Conservation (phyloP, 768 basidiomycete species). For the Hericium erinaceus region DNA sequence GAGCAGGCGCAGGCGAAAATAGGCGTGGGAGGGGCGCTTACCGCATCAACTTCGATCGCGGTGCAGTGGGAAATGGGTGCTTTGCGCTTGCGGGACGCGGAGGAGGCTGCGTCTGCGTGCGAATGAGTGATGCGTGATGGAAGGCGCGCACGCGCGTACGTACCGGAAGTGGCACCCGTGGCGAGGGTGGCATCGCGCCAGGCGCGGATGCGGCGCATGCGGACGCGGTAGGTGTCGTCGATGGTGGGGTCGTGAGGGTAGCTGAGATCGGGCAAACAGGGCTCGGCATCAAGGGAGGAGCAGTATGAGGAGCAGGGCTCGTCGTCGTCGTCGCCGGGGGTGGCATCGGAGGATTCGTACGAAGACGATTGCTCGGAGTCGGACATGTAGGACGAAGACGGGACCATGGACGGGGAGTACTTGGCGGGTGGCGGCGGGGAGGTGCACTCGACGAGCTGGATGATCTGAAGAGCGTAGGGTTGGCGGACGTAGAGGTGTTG, state of each 20-base stretch:
- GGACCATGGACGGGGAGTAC: slow-evolving; percentile 21
- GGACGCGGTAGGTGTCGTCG: slow-evolving; percentile 42
- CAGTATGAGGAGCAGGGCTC: slow-evolving; percentile 57
- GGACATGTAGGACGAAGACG: slow-evolving; percentile 25
- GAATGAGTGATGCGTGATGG: background rate
- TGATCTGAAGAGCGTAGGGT: slow-evolving; percentile 10
- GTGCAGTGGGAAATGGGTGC: background rate
- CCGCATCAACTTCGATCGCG: slow-evolving; percentile 2
- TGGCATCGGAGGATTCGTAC: slow-evolving; percentile 24
- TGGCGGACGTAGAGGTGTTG: slow-evolving; percentile 15
- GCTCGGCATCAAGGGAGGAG: slow-evolving; percentile 44
- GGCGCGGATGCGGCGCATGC: slow-evolving; percentile 58
- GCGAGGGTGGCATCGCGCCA: slow-evolving; percentile 55
- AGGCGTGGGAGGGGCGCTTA: slow-evolving; percentile 2
- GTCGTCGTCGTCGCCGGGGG: slow-evolving; percentile 24
- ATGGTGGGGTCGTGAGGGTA: slow-evolving; percentile 17
- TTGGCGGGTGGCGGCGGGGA: slow-evolving; percentile 16
- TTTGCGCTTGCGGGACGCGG: background rate
- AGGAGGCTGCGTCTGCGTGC: background rate
- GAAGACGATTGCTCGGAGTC: slow-evolving; percentile 25
- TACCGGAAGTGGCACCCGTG: slow-evolving; percentile 21
- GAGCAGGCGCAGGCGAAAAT: slow-evolving; percentile 4
- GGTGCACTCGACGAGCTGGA: slow-evolving; percentile 16
- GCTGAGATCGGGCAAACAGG: slow-evolving; percentile 3
- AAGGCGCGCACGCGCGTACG: background rate